Percentiles rank a stretch among this genome's conserved stretches.
These are phyloP conservation scores for Trichomonascus vanleenenianus DNA, from an alignment of 805 yeast genomes.

Conservation along the genomic window DNA sequence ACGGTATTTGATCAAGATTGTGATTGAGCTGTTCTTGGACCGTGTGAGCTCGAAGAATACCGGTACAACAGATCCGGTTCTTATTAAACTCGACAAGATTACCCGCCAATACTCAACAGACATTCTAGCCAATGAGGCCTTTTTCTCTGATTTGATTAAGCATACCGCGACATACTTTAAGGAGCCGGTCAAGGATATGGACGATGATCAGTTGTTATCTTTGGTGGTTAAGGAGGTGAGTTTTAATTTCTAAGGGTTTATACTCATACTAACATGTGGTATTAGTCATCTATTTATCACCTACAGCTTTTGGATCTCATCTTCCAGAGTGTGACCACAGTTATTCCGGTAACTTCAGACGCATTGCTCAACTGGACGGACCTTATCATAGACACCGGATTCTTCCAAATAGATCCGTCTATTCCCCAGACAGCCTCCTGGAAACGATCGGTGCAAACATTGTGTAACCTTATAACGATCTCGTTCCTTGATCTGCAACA, in stretches of 20 bases:
- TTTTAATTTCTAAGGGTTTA: neutral
- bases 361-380: constrained; percentile 9
- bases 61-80: neutral
- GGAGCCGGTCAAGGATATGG: neutral
- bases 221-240: constrained; percentile 1
- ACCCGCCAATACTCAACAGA: constrained; percentile 8
- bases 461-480: constrained; percentile 12
- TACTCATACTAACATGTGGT: neutral
- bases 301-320: constrained; percentile 10
- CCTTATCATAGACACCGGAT: constrained; percentile 5
- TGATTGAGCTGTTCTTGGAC: constrained; percentile 9
- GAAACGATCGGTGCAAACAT: constrained; percentile 2
- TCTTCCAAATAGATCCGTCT: constrained; percentile 3
- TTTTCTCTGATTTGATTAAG: constrained; percentile 7
- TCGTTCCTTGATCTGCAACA: constrained; percentile 25
- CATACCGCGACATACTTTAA: neutral
- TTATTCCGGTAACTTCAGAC: constrained; percentile 3
- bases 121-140: constrained; percentile 6
- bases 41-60: neutral
- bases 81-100: no score
- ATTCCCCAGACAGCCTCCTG: neutral
- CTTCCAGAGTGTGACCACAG: constrained; percentile 7
- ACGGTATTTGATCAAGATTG: constrained; percentile 13
- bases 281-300: neutral
- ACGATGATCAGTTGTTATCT: neutral